Conservation (phyloP, 768 basidiomycete genomes). For the Phylloporus rhodoxanthus region DNA sequence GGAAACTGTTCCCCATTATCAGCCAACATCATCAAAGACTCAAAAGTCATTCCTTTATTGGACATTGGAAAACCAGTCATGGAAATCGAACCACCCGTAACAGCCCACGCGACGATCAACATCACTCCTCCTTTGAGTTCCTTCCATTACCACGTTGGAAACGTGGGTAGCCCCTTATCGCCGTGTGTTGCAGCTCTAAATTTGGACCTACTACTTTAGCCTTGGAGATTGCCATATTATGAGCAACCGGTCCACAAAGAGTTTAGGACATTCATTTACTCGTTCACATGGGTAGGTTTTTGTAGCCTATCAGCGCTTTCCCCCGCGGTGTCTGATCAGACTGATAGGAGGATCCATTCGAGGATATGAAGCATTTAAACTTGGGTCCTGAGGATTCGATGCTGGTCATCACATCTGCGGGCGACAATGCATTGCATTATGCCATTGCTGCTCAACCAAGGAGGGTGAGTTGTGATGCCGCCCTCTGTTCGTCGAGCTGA, state of each 20-base stretch:
- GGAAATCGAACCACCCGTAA: constrained; percentile 12
- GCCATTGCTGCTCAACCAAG: constrained; percentile 59
- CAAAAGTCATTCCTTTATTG: constrained; percentile 35
- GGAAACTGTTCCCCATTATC: constrained; percentile 44
- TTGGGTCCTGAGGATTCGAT: constrained; percentile 58
- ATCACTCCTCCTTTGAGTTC: constrained; percentile 52
- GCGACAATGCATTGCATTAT: constrained; percentile 78
- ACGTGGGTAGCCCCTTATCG: constrained; percentile 27
- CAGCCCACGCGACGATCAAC: constrained; percentile 37
- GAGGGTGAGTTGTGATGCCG: constrained; percentile 31
- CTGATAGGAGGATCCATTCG: constrained; percentile 62
- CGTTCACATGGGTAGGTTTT: constrained; percentile 48
- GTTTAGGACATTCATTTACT: constrained; percentile 57
- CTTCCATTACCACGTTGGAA: constrained; percentile 56
- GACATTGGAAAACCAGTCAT: constrained; percentile 38
- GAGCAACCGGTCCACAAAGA: constrained; percentile 65
- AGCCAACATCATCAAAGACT: constrained; percentile 30
- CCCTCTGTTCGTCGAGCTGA: background rate
- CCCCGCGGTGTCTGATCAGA: background rate
- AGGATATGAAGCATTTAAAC: constrained; percentile 60
- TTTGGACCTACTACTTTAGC: constrained; percentile 24
- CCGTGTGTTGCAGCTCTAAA: background rate
- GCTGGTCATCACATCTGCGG: constrained; percentile 71
- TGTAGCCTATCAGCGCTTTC: background rate
- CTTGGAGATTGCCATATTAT: constrained; percentile 67